phyloP scores from a whole-genome alignment of 139 green algal genomes.

The Ulvella scutata region DNA sequence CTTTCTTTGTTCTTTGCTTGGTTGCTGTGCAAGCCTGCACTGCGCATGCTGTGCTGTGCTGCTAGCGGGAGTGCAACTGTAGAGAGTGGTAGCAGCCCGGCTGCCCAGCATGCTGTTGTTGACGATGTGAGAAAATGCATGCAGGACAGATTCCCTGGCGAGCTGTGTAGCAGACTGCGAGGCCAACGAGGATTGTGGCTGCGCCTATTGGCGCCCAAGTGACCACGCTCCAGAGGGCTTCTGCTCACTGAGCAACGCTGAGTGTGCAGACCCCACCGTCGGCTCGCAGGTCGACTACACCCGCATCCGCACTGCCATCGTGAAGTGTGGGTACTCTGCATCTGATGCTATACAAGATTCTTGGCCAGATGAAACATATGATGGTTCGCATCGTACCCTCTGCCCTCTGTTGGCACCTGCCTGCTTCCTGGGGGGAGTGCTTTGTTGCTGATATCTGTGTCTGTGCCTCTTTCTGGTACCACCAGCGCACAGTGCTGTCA shows the following conservation, averaged over 20 bases:
- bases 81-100: too few species aligned
- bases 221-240: neutral
- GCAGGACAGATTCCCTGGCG: neutral
- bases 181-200: neutral
- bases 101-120: too few species aligned
- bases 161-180: neutral
- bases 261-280: neutral
- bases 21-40: neutral
- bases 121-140: too few species aligned
- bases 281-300: neutral
- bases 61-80: too few species aligned
- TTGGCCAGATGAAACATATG: neutral
- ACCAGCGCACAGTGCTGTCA: too few species aligned
- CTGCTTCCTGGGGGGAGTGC: too few species aligned
- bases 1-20: neutral
- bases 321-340: neutral
- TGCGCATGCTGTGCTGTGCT: too few species aligned
- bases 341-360: neutral
- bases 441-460: too few species aligned
- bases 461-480: too few species aligned
- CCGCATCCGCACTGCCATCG: neutral
- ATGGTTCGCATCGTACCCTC: too few species aligned
- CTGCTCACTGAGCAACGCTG: neutral
- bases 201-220: neutral
- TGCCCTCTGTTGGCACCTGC: too few species aligned